phyloP scores from a whole-genome alignment of 1,284 basidiomycete genomes.

The Irpex lacteus region DNA sequence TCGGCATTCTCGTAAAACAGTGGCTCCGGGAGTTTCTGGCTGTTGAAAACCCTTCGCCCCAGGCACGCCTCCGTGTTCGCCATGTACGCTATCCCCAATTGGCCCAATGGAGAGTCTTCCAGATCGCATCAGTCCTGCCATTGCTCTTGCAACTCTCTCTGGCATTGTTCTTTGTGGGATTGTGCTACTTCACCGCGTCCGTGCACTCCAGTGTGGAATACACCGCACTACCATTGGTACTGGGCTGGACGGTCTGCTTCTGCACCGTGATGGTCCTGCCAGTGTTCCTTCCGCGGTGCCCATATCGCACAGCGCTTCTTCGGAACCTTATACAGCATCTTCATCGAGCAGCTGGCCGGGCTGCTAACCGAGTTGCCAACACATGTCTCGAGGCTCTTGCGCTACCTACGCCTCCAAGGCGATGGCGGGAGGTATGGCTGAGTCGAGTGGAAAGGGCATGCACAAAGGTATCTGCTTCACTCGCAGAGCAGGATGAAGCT shows the following conservation, averaged over 20 bases:
- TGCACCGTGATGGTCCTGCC: background rate
- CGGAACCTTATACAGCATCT: background rate
- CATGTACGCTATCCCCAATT: constrained; percentile 3
- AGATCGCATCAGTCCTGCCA: constrained; percentile 8
- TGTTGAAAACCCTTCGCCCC: background rate
- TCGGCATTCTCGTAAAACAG: background rate
- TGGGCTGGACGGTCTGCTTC: constrained; percentile 5
- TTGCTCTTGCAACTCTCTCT: constrained; percentile 7
- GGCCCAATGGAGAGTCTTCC: constrained; percentile 8
- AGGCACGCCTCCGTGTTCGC: constrained; percentile 1
- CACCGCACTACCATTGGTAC: background rate
- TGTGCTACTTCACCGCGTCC: constrained; percentile 6
- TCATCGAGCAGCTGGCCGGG: background rate
- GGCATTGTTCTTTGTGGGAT: constrained; percentile 9
- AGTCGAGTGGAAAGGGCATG: too few species aligned
- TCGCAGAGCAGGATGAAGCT: background rate
- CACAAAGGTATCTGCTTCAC: background rate
- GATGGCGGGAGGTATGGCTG: too few species aligned
- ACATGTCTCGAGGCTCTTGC: background rate
- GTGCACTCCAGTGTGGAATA: background rate
- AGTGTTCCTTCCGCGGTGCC: constrained; percentile 1
- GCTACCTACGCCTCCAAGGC: background rate
- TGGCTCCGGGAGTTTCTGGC: background rate
- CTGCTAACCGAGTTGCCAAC: background rate
- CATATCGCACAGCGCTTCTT: constrained; percentile 3